phyloP scores from a whole-genome alignment of 2,329 filamentous ascomycete genomes.

The Dothideomycetes sp. region DNA sequence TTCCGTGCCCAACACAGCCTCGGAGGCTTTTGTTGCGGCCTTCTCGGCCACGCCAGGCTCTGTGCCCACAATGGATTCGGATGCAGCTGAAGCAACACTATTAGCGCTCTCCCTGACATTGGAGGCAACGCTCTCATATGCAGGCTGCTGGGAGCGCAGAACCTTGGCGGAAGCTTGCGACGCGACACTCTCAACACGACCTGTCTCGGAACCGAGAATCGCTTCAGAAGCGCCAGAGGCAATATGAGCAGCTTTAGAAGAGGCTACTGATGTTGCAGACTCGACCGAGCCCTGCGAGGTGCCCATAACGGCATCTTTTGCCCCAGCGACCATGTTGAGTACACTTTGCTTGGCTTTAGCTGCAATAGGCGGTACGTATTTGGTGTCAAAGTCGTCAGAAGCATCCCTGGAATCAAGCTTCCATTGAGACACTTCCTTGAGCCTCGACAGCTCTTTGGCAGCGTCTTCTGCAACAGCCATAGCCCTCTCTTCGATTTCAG shows the following conservation, averaged over 20 bases:
- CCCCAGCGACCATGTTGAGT: conserved; percentile 16
- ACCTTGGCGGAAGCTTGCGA: conserved; percentile 42
- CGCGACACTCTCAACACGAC: conserved; percentile 40
- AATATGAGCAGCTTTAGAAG: conserved; percentile 11
- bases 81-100: conserved; percentile 12
- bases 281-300: conserved; percentile 24
- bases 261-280: conserved; percentile 22
- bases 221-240: conserved; percentile 18
- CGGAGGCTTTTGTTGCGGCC: conserved; percentile 21
- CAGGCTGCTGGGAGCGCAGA: conserved; percentile 3
- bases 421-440: conserved; percentile 77
- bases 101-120: conserved; percentile 13
- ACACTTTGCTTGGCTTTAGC: conserved; percentile 33
- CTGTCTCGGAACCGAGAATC: conserved; percentile 32
- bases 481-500: conserved; percentile 62
- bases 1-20: conserved; percentile 15
- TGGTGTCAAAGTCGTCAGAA: conserved; percentile 67
- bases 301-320: conserved; percentile 24
- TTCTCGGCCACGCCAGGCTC: conserved; percentile 18
- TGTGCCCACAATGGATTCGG: conserved; percentile 13
- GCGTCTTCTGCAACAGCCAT: conserved; percentile 72
- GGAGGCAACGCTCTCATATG: conserved; percentile 9
- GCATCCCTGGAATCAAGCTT: conserved; percentile 68
- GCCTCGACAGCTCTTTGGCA: conserved; percentile 64
- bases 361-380: conserved; percentile 47